Percentiles rank a stretch among this genome's conserved stretches.
These are phyloP conservation scores for Dunaliella primolecta DNA, from an alignment of 139 green algal genomes.

Conservation along the genomic window DNA sequence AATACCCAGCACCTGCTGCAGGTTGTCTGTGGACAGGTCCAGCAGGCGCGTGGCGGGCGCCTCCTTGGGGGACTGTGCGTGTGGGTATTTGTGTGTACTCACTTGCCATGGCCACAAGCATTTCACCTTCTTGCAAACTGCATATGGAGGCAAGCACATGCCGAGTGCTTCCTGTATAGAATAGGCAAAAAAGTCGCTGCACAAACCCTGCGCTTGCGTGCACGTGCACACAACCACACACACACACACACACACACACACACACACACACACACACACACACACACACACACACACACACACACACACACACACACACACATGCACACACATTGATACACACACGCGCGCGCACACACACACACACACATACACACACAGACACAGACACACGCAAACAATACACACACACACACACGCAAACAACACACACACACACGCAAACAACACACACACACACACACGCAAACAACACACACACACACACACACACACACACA, in stretches of 20 bases:
- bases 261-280: not conserved
- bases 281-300: not conserved
- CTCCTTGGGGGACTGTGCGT: too few relatives aligned
- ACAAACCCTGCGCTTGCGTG: too few relatives aligned
- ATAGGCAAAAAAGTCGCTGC: too few relatives aligned
- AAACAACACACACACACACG: too few relatives aligned
- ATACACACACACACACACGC: constrained; percentile 2
- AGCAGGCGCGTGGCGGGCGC: not conserved
- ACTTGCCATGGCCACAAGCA: too few relatives aligned
- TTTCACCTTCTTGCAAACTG: too few relatives aligned
- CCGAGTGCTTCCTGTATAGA: too few relatives aligned
- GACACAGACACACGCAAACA: not conserved
- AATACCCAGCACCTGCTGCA: not conserved
- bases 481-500: not conserved
- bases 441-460: too few relatives aligned
- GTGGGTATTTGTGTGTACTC: not conserved
- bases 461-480: not conserved
- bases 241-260: not conserved
- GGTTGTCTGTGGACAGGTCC: not conserved
- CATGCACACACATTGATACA: not conserved
- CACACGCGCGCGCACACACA: not conserved
- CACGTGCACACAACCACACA: not conserved
- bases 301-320: not conserved
- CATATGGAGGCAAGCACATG: too few relatives aligned
- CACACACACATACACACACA: not conserved